Evolutionary conservation across 225 moss, liverwort and hornwort species (phyloP), one percentile per base, ranked within the genome.

Genomic region (Sphagnum tenellum): DNA sequence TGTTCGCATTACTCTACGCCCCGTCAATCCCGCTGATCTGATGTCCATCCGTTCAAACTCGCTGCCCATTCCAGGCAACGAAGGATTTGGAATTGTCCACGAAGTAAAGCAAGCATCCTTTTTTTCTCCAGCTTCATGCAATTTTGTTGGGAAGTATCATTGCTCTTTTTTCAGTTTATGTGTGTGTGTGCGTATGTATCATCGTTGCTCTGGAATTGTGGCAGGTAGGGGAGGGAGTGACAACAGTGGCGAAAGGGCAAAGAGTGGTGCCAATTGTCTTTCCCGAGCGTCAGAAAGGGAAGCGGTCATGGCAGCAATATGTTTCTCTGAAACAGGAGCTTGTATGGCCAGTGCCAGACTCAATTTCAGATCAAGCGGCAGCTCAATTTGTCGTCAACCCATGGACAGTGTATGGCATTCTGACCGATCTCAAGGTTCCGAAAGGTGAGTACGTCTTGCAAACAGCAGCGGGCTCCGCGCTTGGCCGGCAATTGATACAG

Each of bases 181-280:
- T 4, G 11, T 5, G 11, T 5, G 3, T 11, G 12, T 58, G 57
- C 55, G 55, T 55, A 55, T 12, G 55, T 55, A 12, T 8, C 55
- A 8, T 2, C 8, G 55, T 8, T 29, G 29, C 29, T 29, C 29
- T 29, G 29, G 29, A 29, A 29, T 1, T 29, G 29, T 29, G 29
- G 29, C 29, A 29, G 29, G 29, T 29, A 29, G 29, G 29, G 29
- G 29, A 84, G 52, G 80, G 83, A 53, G 80, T 77, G 66, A 71
- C 72, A 46, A 80, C 57, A 72, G 77, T 84, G 64, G 77, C 63
- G 60, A 54, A 55, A 46, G 83, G 77, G 57, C 77, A 84, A 68
- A 70, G 83, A 46, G 83, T 80, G 71, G 80, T 84, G 9, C 83
- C 75, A 8, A 72, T 84, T 64, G 75, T 84, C 12, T 12, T 52